Conservation (phyloP, 164 flowering plant species). For the Vitis vinifera region DNA sequence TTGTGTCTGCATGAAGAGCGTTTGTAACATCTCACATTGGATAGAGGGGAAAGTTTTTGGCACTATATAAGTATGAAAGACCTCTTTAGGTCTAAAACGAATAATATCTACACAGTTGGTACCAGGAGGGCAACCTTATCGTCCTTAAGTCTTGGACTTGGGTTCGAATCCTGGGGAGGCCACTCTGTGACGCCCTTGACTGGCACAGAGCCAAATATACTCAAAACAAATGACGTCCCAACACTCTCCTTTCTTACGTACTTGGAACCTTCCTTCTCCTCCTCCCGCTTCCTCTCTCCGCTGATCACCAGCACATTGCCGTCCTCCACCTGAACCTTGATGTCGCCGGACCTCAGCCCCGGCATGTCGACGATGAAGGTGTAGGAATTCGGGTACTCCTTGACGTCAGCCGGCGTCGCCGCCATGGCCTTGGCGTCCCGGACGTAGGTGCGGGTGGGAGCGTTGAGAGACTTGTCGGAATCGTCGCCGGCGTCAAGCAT, state of each 20-base stretch:
- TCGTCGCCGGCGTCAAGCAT: conserved; percentile 34
- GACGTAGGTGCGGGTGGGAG: conserved; percentile 41
- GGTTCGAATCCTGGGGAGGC: no score
- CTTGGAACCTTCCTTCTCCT: conserved; percentile 50
- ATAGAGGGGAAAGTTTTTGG: no score
- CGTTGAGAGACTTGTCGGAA: neutral
- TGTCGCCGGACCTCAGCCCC: conserved; percentile 31
- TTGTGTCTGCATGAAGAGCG: no score
- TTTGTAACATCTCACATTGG: no score
- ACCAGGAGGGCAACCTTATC: no score
- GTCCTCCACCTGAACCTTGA: conserved; percentile 41
- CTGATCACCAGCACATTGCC: conserved; percentile 35
- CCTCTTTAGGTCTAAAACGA: no score
- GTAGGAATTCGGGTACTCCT: conserved; percentile 29
- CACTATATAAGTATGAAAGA: no score
- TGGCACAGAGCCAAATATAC: no score
- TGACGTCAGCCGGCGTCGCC: conserved; percentile 34
- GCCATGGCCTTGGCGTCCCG: conserved; percentile 58
- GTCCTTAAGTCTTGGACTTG: no score
- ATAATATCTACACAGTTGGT: no score
- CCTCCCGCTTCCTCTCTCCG: conserved; percentile 41
- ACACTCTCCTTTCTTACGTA: conserved; percentile 58
- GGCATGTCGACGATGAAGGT: conserved; percentile 40
- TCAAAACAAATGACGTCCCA: no score
- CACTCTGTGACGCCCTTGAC: no score